These are phyloP conservation scores for Pelargonium australe DNA, from an alignment of 441 rosid genomes.

Conservation along the genomic window DNA sequence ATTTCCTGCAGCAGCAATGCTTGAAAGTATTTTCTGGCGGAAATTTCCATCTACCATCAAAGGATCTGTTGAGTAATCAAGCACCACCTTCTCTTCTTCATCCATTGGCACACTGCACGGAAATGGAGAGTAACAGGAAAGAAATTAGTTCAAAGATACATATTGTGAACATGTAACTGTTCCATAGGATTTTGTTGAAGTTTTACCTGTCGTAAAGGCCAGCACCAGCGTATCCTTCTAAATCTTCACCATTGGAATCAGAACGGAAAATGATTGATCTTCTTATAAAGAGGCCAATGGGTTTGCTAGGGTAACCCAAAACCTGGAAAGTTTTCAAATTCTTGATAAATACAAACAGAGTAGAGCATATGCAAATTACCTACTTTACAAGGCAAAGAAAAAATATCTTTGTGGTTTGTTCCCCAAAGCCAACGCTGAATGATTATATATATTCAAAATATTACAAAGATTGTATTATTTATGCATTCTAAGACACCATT, in stretches of 20 bases:
- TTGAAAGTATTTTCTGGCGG: slow-evolving; percentile 55
- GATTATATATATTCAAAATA: not conserved
- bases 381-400: not conserved
- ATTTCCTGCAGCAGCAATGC: slow-evolving; percentile 70
- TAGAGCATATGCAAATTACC: slow-evolving; percentile 5
- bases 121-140: not conserved
- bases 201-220: slow-evolving; percentile 96
- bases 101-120: slow-evolving; percentile 91
- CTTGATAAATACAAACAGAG: slow-evolving; percentile 15
- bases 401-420: not conserved
- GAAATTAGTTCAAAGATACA: not conserved
- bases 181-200: not conserved
- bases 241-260: slow-evolving; percentile 97
- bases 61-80: slow-evolving; percentile 77
- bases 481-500: not conserved
- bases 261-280: slow-evolving; percentile 86
- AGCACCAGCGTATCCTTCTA: slow-evolving; percentile 99
- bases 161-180: not conserved
- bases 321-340: slow-evolving; percentile 38
- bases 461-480: not conserved
- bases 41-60: slow-evolving; percentile 58
- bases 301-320: slow-evolving; percentile 94
- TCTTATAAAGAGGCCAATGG: slow-evolving; percentile 83
- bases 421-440: slow-evolving; percentile 6
- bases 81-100: slow-evolving; percentile 65